Conservation (phyloP, 2,329 filamentous ascomycete genomes). For the Alternaria sp. region DNA sequence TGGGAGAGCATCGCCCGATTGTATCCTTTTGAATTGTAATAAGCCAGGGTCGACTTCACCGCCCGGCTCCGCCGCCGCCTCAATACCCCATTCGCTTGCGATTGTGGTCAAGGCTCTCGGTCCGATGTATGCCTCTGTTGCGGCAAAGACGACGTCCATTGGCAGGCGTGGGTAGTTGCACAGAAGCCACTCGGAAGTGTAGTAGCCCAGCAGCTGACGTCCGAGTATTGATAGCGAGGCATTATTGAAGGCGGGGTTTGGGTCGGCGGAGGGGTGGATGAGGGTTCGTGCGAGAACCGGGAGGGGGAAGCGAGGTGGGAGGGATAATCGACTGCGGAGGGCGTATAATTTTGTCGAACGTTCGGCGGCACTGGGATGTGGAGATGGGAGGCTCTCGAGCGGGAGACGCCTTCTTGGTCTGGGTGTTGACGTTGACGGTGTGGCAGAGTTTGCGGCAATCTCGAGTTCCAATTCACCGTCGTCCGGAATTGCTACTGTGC, state of each 20-base stretch:
- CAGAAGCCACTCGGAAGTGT: constrained; percentile 85
- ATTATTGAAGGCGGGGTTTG: constrained; percentile 85
- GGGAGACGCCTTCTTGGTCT: constrained; percentile 14
- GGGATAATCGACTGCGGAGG: constrained; percentile 84
- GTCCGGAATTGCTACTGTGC: constrained; percentile 21
- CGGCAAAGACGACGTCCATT: constrained; percentile 83
- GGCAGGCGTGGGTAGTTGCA: constrained; percentile 91
- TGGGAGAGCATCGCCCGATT: constrained; percentile 35
- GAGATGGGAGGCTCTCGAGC: constrained; percentile 68
- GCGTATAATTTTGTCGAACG: constrained; percentile 89
- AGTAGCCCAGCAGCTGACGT: constrained; percentile 82
- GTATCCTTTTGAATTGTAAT: constrained; percentile 73
- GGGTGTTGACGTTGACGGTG: constrained; percentile 5
- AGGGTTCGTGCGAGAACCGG: constrained; percentile 86
- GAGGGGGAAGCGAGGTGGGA: constrained; percentile 81
- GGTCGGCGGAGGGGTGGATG: constrained; percentile 83
- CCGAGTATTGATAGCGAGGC: constrained; percentile 80
- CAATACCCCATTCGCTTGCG: constrained; percentile 88
- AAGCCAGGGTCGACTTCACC: constrained; percentile 90
- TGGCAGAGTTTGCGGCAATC: constrained; percentile 12
- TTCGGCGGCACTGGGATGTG: constrained; percentile 69
- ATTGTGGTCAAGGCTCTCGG: constrained; percentile 75
- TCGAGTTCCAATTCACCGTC: constrained; percentile 19
- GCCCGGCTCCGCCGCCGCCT: constrained; percentile 83
- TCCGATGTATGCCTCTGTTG: constrained; percentile 84